A percentile compares a stretch with the other conserved stretches of the same genome.
phyloP scores from a whole-genome alignment of 768 basidiomycete genomes.

The Leccinum broughii region DNA sequence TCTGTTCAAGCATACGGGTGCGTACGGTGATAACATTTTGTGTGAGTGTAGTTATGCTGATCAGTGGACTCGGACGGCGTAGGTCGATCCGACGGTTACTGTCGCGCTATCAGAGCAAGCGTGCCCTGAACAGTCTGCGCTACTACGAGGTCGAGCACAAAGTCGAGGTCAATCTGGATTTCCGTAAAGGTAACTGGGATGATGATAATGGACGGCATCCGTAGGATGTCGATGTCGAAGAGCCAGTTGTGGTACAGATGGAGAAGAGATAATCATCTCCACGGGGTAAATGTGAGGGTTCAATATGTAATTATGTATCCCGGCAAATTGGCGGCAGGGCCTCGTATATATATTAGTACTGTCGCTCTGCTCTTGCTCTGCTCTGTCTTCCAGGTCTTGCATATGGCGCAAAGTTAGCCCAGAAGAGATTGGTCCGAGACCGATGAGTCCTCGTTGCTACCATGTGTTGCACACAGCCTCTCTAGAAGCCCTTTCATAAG shows the following conservation, averaged over 20 bases:
- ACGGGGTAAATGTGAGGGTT: too few relatives aligned
- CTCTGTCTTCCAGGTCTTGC: too few relatives aligned
- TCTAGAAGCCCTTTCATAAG: too few relatives aligned
- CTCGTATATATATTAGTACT: too few relatives aligned
- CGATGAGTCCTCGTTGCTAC: too few relatives aligned
- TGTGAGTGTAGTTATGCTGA: background rate
- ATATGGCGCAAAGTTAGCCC: too few relatives aligned
- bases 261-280: too few relatives aligned
- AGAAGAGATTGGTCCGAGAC: too few relatives aligned
- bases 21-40: background rate
- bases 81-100: background rate
- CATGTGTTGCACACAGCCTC: too few relatives aligned
- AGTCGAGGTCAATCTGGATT: background rate
- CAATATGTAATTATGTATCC: background rate
- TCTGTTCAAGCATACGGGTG: background rate
- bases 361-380: too few relatives aligned
- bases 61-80: background rate
- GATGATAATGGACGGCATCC: background rate
- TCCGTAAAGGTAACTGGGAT: background rate
- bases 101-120: background rate
- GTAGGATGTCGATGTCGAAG: background rate
- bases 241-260: background rate
- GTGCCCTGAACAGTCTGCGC: background rate
- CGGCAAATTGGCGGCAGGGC: too few relatives aligned
- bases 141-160: background rate